Evolutionary conservation across 345 rosid genomes (phyloP).

Genomic region (Dimocarpus longan): DNA sequence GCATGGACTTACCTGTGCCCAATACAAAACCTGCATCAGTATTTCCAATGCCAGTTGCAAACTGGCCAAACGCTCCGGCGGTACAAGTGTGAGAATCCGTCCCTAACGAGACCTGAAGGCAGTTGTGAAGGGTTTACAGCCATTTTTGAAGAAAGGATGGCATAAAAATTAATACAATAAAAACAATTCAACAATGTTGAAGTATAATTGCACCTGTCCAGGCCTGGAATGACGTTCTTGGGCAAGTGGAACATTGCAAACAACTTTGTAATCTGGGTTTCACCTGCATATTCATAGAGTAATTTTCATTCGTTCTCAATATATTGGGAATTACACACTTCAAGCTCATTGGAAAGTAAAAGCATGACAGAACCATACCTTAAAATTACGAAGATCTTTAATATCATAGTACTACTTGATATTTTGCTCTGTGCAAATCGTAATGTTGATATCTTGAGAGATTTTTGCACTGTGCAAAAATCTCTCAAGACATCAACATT

Average conservation of each 20-base stretch:
- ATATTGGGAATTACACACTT: neutral
- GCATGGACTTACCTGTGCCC: conserved; percentile 86
- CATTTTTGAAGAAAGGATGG: neutral
- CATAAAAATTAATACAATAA: neutral
- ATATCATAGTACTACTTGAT: conserved; percentile 96
- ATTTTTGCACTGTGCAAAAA: conserved; percentile 80
- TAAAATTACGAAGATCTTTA: conserved; percentile 77
- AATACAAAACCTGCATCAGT: conserved; percentile 96
- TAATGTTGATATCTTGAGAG: too few relatives aligned
- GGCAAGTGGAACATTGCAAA: conserved; percentile 78
- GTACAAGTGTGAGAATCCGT: conserved; percentile 99
- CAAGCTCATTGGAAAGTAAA: neutral
- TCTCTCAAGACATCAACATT: conserved; percentile 96
- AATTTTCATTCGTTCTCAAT: conserved; percentile 2
- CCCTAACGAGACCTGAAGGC: conserved; percentile 77
- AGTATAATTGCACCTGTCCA: conserved; percentile 66
- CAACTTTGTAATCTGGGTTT: conserved; percentile 97
- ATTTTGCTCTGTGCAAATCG: conserved; percentile 81
- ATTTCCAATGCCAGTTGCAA: conserved; percentile 98
- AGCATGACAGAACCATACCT: conserved; percentile 47
- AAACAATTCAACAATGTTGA: neutral
- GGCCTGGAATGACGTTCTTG: conserved; percentile 99
- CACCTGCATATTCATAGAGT: conserved; percentile 47
- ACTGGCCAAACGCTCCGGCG: conserved; percentile 97
- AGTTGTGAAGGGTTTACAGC: conserved; percentile 10